Base-by-base conservation (phyloP, 495 filamentous ascomycete genomes). In the Usnea hakonensis region DNA sequence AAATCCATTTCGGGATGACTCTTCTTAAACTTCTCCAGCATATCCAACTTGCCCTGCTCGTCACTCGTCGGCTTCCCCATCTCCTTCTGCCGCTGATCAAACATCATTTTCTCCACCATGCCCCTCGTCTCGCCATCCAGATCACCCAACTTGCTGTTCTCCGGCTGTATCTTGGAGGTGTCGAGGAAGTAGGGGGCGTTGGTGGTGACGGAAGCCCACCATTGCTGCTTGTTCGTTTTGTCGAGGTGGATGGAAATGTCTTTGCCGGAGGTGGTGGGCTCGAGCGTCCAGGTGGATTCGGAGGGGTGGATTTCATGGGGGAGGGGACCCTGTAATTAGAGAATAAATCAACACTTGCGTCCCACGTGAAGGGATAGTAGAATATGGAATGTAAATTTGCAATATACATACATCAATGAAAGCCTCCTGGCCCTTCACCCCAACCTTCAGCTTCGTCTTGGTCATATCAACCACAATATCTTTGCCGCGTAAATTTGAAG, bases 51-150 rank as follows among this genome's bases (percentile, higher is more conserved):
- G 79, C 87, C 86, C 78, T 91, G 83, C 77, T 98, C 93, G 64
- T 97, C 94, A 64, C 88, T 94, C 28, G 85, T 90, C 68, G 89
- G 87, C 71, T 86, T 83, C 9, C 94, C 94, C 76, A 83, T 79
- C 80, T 96, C 94, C 84, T 97, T 97, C 81, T 96, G 91, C 52
- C 89, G 80, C 82, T 98, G 94, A 77, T 98, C 94, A 43, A 81
- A 98, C 94, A 98, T 98, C 94, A 98, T 97, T 83, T 98, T 98
- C 86, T 98, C 94, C 46, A 98, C 94, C 93, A 98, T 97, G n/a
- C 84, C 79, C 63, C 94, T 82, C 64, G 94, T 98, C 83, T 96
- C 90, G 57, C 95, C 93, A 71, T 98, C 95, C 62, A 98, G 77
- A 75, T 98, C 94, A 61, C 87, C 82, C 67, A 98, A 76, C 71